Percentiles rank a stretch among this genome's conserved stretches.
Evolutionary conservation across 352 stramenopile species (phyloP).

Genomic region (Thraustotheca clavata): DNA sequence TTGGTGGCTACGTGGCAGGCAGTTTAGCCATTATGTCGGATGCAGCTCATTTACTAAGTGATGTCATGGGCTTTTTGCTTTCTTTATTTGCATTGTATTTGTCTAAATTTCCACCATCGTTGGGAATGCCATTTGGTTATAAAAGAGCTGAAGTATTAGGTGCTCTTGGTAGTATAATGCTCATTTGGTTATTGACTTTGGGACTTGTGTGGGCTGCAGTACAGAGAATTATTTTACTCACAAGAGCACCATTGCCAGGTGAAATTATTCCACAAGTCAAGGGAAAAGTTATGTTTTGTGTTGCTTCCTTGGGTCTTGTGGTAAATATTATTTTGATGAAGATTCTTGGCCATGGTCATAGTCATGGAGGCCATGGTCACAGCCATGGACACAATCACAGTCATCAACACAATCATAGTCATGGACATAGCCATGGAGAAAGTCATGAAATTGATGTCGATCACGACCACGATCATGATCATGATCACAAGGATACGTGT

Average conservation of each 20-base stretch:
- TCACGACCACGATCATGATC: constrained; percentile 23
- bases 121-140: constrained; percentile 90
- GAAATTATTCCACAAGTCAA: constrained; percentile 57
- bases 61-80: constrained; percentile 71
- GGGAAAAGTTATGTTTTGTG: constrained; percentile 92
- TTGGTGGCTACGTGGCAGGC: constrained; percentile 89
- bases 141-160: constrained; percentile 94
- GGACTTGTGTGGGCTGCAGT: constrained; percentile 89
- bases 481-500: constrained; percentile 24
- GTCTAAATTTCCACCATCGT: constrained; percentile 37
- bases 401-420: constrained; percentile 42
- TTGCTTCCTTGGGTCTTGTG: constrained; percentile 89
- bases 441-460: constrained; percentile 23
- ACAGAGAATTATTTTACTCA: constrained; percentile 53
- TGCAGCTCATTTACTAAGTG: constrained; percentile 68
- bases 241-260: constrained; percentile 25
- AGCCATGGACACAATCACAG: constrained; percentile 32
- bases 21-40: constrained; percentile 95
- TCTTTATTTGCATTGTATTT: constrained; percentile 79
- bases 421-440: constrained; percentile 24
- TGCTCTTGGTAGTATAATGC: constrained; percentile 90
- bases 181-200: constrained; percentile 92
- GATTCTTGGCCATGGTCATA: constrained; percentile 79
- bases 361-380: constrained; percentile 40
- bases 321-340: constrained; percentile 93